Percentiles rank a stretch among this genome's conserved stretches.
These are phyloP conservation scores for Phytophthora colocasiae DNA, from an alignment of 352 stramenopile genomes.

Conservation along the genomic window DNA sequence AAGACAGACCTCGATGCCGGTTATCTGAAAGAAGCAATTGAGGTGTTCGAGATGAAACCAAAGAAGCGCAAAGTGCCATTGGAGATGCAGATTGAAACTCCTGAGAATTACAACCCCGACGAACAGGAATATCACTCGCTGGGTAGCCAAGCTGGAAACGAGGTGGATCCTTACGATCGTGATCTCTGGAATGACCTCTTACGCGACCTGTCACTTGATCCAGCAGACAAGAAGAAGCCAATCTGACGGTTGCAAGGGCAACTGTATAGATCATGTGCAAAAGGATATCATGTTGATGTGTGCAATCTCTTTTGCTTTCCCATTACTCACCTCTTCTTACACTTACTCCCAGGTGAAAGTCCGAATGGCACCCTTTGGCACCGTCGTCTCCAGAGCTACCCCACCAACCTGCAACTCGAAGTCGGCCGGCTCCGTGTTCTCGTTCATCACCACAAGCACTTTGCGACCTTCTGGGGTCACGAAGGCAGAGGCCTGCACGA, in stretches of 20 bases:
- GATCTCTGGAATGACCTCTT: conserved; percentile 79
- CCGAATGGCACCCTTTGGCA: conserved; percentile 69
- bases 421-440: conserved; percentile 77
- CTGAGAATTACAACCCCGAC: conserved; percentile 32
- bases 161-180: conserved; percentile 63
- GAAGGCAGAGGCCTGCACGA: conserved; percentile 75
- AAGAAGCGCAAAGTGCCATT: conserved; percentile 79
- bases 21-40: conserved; percentile 79
- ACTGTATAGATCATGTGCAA: conserved; percentile 11
- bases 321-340: background rate
- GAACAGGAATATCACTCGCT: conserved; percentile 58
- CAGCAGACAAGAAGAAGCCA: conserved; percentile 23
- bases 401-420: conserved; percentile 69
- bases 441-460: conserved; percentile 86
- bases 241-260: conserved; percentile 10
- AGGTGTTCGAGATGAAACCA: conserved; percentile 79
- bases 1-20: conserved; percentile 61
- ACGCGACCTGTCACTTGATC: conserved; percentile 39
- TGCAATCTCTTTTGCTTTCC: background rate
- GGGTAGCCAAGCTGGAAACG: conserved; percentile 27
- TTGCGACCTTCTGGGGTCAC: conserved; percentile 76
- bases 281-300: conserved; percentile 15
- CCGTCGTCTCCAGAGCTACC: conserved; percentile 52
- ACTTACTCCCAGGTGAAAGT: conserved; percentile 77
- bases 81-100: conserved; percentile 68